Conservation (phyloP, 2,329 filamentous ascomycete species). For the Hortaea werneckii region DNA sequence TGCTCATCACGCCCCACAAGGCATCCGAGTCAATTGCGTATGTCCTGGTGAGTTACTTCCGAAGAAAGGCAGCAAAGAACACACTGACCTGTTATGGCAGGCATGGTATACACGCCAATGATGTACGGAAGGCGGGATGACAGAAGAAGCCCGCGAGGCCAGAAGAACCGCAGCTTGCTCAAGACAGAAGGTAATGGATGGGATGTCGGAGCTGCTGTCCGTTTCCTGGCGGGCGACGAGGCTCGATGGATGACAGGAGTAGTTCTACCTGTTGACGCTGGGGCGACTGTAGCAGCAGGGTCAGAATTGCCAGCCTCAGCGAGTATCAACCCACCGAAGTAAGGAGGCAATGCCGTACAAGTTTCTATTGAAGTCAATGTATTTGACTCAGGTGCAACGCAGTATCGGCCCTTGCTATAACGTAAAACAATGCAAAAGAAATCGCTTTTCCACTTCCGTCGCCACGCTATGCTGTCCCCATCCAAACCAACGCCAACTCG, state of each 20-base stretch:
- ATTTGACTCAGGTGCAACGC: too few relatives aligned
- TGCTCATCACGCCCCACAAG: conserved; percentile 40
- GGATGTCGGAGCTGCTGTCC: conserved; percentile 43
- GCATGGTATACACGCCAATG: conserved; percentile 47
- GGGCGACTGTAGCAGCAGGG: conserved; percentile 34
- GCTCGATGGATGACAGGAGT: conserved; percentile 43
- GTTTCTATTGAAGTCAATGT: too few relatives aligned
- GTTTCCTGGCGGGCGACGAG: conserved; percentile 43
- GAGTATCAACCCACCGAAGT: conserved; percentile 1
- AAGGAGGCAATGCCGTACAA: background rate
- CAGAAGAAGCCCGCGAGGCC: conserved; percentile 38
- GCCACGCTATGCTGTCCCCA: too few relatives aligned
- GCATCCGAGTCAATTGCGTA: conserved; percentile 47
- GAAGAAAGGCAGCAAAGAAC: too few relatives aligned
- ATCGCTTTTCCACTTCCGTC: too few relatives aligned
- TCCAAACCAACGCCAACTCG: too few relatives aligned
- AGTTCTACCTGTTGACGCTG: conserved; percentile 39
- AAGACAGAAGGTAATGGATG: conserved; percentile 45
- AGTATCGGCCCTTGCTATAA: too few relatives aligned
- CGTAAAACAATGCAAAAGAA: too few relatives aligned
- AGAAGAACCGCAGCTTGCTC: conserved; percentile 40
- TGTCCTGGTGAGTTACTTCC: conserved; percentile 34
- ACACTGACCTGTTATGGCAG: background rate
- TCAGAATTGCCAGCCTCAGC: conserved; percentile 27
- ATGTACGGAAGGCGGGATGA: conserved; percentile 44